These are phyloP conservation scores for Cyclotella atomus DNA, from an alignment of 108 stramenopile genomes.

Conservation along the genomic window DNA sequence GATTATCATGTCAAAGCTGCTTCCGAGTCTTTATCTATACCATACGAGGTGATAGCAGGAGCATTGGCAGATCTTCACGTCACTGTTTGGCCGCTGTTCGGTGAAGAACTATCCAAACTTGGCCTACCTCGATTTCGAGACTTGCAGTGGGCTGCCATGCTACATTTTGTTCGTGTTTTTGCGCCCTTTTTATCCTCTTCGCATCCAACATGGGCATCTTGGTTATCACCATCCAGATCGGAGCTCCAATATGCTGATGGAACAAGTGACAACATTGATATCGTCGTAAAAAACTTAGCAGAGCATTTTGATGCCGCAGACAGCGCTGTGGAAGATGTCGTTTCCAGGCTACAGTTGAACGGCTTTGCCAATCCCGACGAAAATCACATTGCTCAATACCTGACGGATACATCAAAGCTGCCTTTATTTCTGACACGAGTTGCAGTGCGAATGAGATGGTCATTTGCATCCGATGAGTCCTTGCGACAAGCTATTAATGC, in stretches of 20 bases:
- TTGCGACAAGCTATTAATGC: background rate
- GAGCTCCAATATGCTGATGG: background rate
- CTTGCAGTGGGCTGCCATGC: conserved; percentile 57
- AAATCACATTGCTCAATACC: conserved; percentile 63
- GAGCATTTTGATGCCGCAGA: conserved; percentile 62
- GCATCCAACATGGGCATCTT: conserved; percentile 63
- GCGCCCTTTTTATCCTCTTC: conserved; percentile 59
- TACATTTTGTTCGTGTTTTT: conserved; percentile 71
- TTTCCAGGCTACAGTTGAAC: conserved; percentile 40
- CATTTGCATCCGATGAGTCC: background rate
- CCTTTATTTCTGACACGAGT: conserved; percentile 61
- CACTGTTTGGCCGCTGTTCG: conserved; percentile 37
- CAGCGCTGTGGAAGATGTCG: conserved; percentile 39
- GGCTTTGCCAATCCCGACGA: conserved; percentile 61
- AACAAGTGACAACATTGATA: conserved; percentile 1
- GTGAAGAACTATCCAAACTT: background rate
- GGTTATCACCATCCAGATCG: conserved; percentile 45
- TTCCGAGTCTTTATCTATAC: conserved; percentile 51
- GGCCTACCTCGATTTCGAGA: conserved; percentile 32
- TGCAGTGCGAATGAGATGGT: conserved; percentile 42
- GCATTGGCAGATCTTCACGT: conserved; percentile 60
- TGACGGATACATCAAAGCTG: conserved; percentile 28
- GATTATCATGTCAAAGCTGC: conserved; percentile 71
- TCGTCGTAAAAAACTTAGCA: conserved; percentile 38
- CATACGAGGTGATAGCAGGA: conserved; percentile 24